Evolutionary conservation across 2,329 filamentous ascomycete genomes (phyloP).

Genomic region (Clarireedia homoeocarpa): DNA sequence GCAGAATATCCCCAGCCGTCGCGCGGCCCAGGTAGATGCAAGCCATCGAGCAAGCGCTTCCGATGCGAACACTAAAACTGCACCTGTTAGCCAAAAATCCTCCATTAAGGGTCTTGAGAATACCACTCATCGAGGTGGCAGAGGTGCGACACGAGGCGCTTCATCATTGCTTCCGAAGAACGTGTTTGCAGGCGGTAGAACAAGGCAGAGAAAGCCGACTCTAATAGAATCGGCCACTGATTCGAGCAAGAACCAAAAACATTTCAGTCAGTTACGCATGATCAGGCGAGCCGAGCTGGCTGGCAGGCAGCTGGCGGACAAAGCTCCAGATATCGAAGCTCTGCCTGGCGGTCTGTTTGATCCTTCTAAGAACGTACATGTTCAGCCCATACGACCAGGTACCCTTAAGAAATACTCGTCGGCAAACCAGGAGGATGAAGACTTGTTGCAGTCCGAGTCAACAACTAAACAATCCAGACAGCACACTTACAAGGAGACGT

Average conservation of each 20-base stretch:
- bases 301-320: slow-evolving; percentile 38
- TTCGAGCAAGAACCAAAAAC: slow-evolving; percentile 33
- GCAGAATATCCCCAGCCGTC: background rate
- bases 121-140: slow-evolving; percentile 4
- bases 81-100: background rate
- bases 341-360: slow-evolving; percentile 22
- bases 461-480: background rate
- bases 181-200: slow-evolving; percentile 17
- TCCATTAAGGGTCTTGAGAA: background rate
- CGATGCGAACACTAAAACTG: background rate
- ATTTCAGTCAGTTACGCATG: slow-evolving; percentile 34
- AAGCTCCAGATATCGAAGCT: slow-evolving; percentile 31
- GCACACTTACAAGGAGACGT: background rate
- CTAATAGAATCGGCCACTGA: slow-evolving; percentile 30
- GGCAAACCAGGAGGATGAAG: background rate
- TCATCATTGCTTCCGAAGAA: slow-evolving; percentile 14
- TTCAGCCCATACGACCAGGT: slow-evolving; percentile 14
- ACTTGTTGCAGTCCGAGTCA: background rate
- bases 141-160: slow-evolving; percentile 18
- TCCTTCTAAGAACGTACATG: slow-evolving; percentile 13
- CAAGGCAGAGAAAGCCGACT: slow-evolving; percentile 12
- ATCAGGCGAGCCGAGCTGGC: slow-evolving; percentile 36
- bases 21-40: background rate
- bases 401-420: slow-evolving; percentile 10
- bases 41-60: background rate